A percentile compares a stretch with the other conserved stretches of the same genome.
phyloP scores from a whole-genome alignment of 345 rosid species.

The Melaleuca quinquenervia region DNA sequence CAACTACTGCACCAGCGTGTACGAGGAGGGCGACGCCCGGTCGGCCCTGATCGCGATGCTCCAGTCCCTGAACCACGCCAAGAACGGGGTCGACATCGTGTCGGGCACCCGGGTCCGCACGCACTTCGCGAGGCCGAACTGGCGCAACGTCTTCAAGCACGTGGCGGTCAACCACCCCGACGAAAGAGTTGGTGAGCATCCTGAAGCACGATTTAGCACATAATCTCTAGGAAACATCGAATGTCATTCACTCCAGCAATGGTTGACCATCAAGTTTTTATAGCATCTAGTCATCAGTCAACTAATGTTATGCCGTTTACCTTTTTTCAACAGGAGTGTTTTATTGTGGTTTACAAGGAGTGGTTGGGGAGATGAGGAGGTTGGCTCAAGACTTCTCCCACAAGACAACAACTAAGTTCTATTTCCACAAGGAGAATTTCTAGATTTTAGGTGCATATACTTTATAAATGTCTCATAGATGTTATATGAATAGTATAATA shows the following conservation, averaged over 20 bases:
- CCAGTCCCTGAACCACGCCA: slow-evolving; percentile 65
- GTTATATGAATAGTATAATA: neutral
- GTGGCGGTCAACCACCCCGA: slow-evolving; percentile 47
- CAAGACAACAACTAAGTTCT: slow-evolving; percentile 69
- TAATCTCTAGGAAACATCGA: neutral
- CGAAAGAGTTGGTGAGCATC: slow-evolving; percentile 51
- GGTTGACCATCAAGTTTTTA: neutral
- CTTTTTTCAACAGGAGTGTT: slow-evolving; percentile 37
- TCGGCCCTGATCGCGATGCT: slow-evolving; percentile 73
- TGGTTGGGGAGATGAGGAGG: slow-evolving; percentile 41
- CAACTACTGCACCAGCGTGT: slow-evolving; percentile 64
- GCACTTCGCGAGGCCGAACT: slow-evolving; percentile 58
- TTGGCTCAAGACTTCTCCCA: slow-evolving; percentile 63
- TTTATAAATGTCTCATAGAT: neutral
- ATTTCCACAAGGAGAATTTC: slow-evolving; percentile 77
- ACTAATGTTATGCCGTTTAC: neutral
- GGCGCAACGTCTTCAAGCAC: slow-evolving; percentile 62
- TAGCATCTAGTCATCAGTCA: neutral
- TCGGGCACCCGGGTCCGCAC: slow-evolving; percentile 57
- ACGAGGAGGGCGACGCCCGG: slow-evolving; percentile 84
- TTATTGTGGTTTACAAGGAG: slow-evolving; percentile 57
- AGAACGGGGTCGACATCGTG: slow-evolving; percentile 57
- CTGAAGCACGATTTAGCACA: neutral
- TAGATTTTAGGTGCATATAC: neutral
- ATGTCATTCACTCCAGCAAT: neutral